Conservation (phyloP, 2,329 filamentous ascomycete species). For the Aureobasidium sp. region DNA sequence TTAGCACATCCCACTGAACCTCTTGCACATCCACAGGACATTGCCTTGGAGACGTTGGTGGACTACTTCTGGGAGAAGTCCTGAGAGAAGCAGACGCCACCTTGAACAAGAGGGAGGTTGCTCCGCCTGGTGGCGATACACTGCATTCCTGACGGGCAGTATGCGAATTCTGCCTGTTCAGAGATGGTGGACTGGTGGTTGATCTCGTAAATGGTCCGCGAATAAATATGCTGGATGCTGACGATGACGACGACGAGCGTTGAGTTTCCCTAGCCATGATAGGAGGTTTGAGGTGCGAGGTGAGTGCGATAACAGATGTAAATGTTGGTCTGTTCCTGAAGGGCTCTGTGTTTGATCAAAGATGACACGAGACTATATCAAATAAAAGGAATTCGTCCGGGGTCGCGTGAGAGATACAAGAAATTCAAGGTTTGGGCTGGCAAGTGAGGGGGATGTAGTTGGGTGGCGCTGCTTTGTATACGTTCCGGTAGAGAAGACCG, state of each 20-base stretch:
- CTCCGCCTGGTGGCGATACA: not conserved
- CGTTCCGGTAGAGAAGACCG: conserved; percentile 2
- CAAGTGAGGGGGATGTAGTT: conserved; percentile 5
- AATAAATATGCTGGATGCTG: conserved; percentile 15
- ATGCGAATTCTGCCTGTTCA: conserved; percentile 27
- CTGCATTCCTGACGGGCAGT: conserved; percentile 18
- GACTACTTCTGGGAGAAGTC: conserved; percentile 8
- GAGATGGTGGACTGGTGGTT: conserved; percentile 23
- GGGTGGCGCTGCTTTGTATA: conserved; percentile 14
- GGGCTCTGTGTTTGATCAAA: not conserved
- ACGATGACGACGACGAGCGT: conserved; percentile 8
- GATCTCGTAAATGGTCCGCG: conserved; percentile 23
- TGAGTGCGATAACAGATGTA: not conserved
- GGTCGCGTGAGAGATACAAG: conserved; percentile 11
- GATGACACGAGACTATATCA: not conserved
- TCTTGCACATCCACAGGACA: conserved; percentile 4
- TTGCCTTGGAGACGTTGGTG: conserved; percentile 12
- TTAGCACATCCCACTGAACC: conserved; percentile 14
- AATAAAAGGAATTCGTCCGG: not conserved
- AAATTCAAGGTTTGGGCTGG: conserved; percentile 5
- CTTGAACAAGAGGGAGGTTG: conserved; percentile 4
- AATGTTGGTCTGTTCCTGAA: not conserved
- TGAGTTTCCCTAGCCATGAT: conserved; percentile 14
- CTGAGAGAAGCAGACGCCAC: conserved; percentile 13
- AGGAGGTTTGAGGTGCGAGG: not conserved